Conservation (phyloP, 2,329 filamentous ascomycete genomes). For the Ceratocystis harringtonii region DNA sequence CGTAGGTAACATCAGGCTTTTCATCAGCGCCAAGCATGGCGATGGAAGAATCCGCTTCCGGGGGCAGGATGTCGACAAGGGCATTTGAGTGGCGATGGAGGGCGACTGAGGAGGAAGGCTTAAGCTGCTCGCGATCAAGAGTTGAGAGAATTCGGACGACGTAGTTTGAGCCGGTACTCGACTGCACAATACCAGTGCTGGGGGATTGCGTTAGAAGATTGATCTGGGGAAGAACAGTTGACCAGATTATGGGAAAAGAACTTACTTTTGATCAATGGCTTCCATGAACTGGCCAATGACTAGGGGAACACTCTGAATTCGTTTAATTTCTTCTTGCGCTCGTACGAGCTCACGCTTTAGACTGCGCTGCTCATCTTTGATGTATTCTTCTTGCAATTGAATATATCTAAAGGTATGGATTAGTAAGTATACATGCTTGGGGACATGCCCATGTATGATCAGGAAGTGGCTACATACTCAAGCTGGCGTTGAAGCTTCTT, state of each 20-base stretch:
- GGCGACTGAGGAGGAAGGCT: constrained; percentile 93
- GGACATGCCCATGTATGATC: background rate
- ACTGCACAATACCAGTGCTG: constrained; percentile 96
- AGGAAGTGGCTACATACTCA: constrained; percentile 46
- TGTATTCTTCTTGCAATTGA: constrained; percentile 97
- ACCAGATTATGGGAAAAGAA: background rate
- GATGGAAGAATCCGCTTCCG: constrained; percentile 95
- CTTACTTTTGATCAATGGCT: constrained; percentile 96
- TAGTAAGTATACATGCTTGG: background rate
- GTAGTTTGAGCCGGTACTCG: constrained; percentile 95
- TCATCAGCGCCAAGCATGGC: constrained; percentile 94
- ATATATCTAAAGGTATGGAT: constrained; percentile 52
- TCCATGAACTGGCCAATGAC: constrained; percentile 99
- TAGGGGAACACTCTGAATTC: constrained; percentile 93
- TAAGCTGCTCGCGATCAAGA: constrained; percentile 92
- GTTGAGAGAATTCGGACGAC: constrained; percentile 97
- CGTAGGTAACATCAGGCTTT: constrained; percentile 96
- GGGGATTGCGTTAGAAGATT: constrained; percentile 5
- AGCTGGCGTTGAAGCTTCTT: constrained; percentile 95
- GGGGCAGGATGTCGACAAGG: constrained; percentile 95
- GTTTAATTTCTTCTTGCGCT: constrained; percentile 98
- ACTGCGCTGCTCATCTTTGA: constrained; percentile 99
- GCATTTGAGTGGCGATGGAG: constrained; percentile 97
- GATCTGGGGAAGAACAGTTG: constrained; percentile 17
- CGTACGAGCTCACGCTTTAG: constrained; percentile 93